Evolutionary conservation across 352 stramenopile species (phyloP).

Genomic region (Pythium apleroticum): DNA sequence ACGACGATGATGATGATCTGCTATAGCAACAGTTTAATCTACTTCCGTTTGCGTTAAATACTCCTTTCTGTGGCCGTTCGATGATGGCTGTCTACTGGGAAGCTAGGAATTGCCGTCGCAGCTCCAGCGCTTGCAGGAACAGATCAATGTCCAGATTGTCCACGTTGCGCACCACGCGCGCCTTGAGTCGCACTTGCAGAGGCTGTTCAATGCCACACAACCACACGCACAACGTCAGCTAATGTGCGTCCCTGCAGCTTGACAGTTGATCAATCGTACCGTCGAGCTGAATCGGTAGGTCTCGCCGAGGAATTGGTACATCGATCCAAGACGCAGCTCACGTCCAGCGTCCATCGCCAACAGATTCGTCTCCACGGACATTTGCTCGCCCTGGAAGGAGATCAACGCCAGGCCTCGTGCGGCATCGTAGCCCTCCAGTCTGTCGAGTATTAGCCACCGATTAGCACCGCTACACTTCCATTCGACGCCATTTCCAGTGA

Average conservation of each 20-base stretch:
- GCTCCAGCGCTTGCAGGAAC: slow-evolving; percentile 66
- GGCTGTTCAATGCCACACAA: slow-evolving; percentile 12
- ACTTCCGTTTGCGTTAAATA: background rate
- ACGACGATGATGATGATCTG: slow-evolving; percentile 69
- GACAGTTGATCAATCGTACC: no score
- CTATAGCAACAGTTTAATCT: slow-evolving; percentile 31
- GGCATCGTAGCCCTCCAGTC: slow-evolving; percentile 67
- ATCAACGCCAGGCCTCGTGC: slow-evolving; percentile 41
- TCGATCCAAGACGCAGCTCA: slow-evolving; percentile 63
- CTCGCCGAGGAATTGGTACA: slow-evolving; percentile 86
- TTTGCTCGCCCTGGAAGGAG: slow-evolving; percentile 61
- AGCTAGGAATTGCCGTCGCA: slow-evolving; percentile 75
- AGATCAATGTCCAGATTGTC: slow-evolving; percentile 80
- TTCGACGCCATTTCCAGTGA: background rate
- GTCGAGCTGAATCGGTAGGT: slow-evolving; percentile 40
- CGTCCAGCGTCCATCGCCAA: slow-evolving; percentile 43
- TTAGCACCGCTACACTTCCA: background rate
- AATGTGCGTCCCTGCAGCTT: background rate
- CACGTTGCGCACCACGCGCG: slow-evolving; percentile 71
- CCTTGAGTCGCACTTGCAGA: slow-evolving; percentile 59
- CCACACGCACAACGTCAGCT: background rate
- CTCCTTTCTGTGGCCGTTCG: no score
- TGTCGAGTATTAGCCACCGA: slow-evolving; percentile 9
- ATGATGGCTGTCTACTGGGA: slow-evolving; percentile 26
- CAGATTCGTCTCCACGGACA: slow-evolving; percentile 70